Conservation (phyloP, 192 early-diverging fungal species). For the Thoreauomyces humboldtii region DNA sequence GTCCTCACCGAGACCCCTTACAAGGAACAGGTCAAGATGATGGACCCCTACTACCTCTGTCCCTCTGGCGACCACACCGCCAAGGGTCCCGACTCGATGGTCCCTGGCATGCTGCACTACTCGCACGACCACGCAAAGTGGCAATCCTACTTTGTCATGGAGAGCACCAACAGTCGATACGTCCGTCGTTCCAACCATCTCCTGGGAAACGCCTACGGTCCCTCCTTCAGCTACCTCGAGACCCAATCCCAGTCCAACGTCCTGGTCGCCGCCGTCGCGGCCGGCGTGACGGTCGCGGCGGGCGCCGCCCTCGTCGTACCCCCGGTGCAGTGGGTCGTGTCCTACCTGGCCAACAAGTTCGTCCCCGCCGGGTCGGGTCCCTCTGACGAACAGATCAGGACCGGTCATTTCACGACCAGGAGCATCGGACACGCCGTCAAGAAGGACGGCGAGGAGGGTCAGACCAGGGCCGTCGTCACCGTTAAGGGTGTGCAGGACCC, state of each 20-base stretch:
- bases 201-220: slow-evolving; percentile 49
- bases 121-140: slow-evolving; percentile 53
- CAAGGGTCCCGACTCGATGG: slow-evolving; percentile 9
- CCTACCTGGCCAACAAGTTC: slow-evolving; percentile 45
- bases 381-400: slow-evolving; percentile 49
- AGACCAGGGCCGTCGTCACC: slow-evolving; percentile 42
- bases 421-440: slow-evolving; percentile 49
- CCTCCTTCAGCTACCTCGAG: slow-evolving; percentile 62
- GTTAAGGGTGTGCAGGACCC: slow-evolving; percentile 65
- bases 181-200: slow-evolving; percentile 65
- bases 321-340: slow-evolving; percentile 44
- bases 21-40: slow-evolving; percentile 20
- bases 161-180: slow-evolving; percentile 57
- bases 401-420: slow-evolving; percentile 49
- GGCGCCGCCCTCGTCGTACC: slow-evolving; percentile 25
- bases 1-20: slow-evolving; percentile 26
- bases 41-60: slow-evolving; percentile 33
- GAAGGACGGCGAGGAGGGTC: slow-evolving; percentile 16
- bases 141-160: slow-evolving; percentile 68
- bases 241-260: slow-evolving; percentile 51
- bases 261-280: slow-evolving; percentile 42
- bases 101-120: slow-evolving; percentile 17
- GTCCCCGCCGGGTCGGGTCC: slow-evolving; percentile 77
- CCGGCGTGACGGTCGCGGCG: slow-evolving; percentile 35
- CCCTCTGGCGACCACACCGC: slow-evolving; percentile 12